Conservation (phyloP, 2,329 filamentous ascomycete genomes). For the Emericellopsis atlantica region DNA sequence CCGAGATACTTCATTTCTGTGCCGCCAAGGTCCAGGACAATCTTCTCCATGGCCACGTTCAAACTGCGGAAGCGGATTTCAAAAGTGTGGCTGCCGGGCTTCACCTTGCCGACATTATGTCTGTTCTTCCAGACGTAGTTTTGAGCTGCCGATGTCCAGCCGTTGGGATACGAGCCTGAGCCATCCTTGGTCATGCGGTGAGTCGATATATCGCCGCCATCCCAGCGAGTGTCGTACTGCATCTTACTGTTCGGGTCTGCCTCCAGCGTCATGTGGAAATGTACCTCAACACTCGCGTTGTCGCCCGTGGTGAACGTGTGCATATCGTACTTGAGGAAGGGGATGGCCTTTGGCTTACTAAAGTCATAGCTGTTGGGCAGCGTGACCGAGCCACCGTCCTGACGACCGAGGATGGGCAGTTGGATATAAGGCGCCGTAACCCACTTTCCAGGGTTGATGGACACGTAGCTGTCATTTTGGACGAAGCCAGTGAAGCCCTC, state of each 20-base stretch:
- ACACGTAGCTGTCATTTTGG: constrained; percentile 6
- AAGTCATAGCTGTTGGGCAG: constrained; percentile 7
- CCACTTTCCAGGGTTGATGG: constrained; percentile 14
- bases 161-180: constrained; percentile 26
- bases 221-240: constrained; percentile 34
- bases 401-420: constrained; percentile 16
- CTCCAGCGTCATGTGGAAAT: constrained; percentile 31
- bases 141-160: constrained; percentile 35
- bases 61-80: constrained; percentile 15
- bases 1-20: constrained; percentile 20
- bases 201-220: constrained; percentile 20
- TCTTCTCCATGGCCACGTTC: constrained; percentile 23
- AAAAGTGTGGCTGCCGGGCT: constrained; percentile 14
- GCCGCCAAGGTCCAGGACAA: constrained; percentile 18
- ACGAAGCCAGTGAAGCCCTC: constrained; percentile 7
- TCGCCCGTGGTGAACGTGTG: constrained; percentile 13
- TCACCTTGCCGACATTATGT: constrained; percentile 11
- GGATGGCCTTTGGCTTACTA: constrained; percentile 5
- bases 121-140: constrained; percentile 35
- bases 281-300: constrained; percentile 14
- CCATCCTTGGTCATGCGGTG: constrained; percentile 15
- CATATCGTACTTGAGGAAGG: constrained; percentile 15
- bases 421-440: constrained; percentile 12
- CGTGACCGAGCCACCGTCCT: constrained; percentile 9
- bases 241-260: constrained; percentile 34